phyloP scores from a whole-genome alignment of 2,329 filamentous ascomycete genomes.

The Ceratocystis destructans region DNA sequence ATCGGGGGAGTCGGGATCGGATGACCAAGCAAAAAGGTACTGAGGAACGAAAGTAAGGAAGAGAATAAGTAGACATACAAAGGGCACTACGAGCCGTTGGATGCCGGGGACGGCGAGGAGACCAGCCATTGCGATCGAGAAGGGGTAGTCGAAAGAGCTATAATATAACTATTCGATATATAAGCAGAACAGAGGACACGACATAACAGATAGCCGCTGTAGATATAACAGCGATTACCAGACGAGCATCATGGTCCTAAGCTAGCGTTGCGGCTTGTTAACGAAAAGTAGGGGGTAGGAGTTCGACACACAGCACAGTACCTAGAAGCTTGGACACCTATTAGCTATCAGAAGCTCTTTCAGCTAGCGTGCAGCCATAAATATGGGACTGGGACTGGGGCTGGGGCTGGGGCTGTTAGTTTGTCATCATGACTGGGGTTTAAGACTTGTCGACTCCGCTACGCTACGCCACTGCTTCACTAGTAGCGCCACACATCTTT shows the following conservation, averaged over 20 bases:
- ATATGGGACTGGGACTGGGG: background rate
- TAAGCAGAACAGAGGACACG: background rate
- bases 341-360: background rate
- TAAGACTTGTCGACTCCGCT: too few relatives aligned
- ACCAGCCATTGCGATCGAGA: constrained; percentile 29
- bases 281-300: background rate
- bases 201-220: background rate
- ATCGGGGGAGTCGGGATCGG: constrained; percentile 29
- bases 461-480: too few relatives aligned
- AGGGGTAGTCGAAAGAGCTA: background rate
- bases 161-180: background rate
- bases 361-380: background rate
- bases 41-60: constrained; percentile 64
- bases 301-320: background rate
- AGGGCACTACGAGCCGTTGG: constrained; percentile 51
- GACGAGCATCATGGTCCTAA: background rate
- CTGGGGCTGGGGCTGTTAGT: background rate
- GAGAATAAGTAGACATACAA: constrained; percentile 49
- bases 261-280: background rate
- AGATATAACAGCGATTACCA: background rate
- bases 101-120: constrained; percentile 32
- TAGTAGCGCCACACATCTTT: too few relatives aligned
- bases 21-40: constrained; percentile 45
- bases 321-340: background rate
- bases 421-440: background rate